Base-by-base conservation (phyloP, 805 yeast genomes). In the Groenewaldozyma salmanticensis region DNA sequence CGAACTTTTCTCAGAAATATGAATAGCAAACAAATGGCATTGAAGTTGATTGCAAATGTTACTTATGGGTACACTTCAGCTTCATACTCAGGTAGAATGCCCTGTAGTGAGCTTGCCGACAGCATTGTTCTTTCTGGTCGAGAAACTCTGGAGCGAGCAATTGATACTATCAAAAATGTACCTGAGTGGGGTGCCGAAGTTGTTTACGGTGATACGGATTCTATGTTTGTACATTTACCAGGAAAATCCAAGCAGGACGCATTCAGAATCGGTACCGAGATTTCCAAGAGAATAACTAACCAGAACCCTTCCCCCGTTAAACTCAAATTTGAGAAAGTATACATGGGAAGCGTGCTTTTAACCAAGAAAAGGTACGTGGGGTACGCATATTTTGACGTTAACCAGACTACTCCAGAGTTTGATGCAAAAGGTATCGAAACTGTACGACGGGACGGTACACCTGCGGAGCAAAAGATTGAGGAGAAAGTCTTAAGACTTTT, bases 361-460 rank as follows among this genome's bases (percentile, higher is more conserved):
- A 81, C 88, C 29, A 92, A 92, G 58, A 92, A 92, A 57, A 59
- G 98, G 34, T 92, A 92, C 54, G 95, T 87, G 16, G 98, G 98
- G 0, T 78, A 79, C 55, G 70, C 81, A 33, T 90, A 72, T 59
- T 95, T 83, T 49, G 52, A 57, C 15, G 71, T 68, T 21, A 61
- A 60, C 13, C 87, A 81, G 49, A 48, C 40, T 2, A 62, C 46
- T 4, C 85, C 96, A 0, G 69, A 61, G 27, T 87, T 92, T 58
- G 97, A 92, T 64, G 96, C 98, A 0, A 92, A 92, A 51, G 98
- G 98, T 1, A 87, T 86, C 9, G 98, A 92, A 55, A 92, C 97
- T 0, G 84, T 92, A 0, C 63, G 98, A 48, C 65, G 98, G 48
- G 98, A 92, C 60, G 97, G 97, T 0, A 81, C 88, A 20, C 94